Conservation (phyloP, 495 filamentous ascomycete genomes). For the Tuber melanosporum region DNA sequence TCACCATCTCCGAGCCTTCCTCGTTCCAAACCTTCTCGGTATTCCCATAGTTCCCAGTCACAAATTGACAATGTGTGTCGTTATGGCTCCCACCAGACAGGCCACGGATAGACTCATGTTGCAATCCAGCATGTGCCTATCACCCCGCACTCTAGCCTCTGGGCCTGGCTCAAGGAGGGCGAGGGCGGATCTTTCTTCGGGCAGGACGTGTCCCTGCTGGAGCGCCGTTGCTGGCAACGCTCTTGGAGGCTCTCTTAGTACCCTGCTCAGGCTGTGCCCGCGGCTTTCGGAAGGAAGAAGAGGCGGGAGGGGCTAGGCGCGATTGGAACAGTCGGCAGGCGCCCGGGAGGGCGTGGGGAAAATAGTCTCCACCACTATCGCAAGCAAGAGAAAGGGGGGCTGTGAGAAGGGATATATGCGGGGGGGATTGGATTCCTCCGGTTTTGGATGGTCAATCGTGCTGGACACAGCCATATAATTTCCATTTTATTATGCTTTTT, state of each 20-base stretch:
- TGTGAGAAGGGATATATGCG: no score
- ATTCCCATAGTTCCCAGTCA: not conserved
- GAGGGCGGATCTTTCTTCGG: not conserved
- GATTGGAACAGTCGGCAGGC: not conserved
- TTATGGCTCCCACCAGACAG: not conserved
- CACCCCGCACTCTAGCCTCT: not conserved
- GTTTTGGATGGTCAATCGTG: no score
- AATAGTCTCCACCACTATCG: not conserved
- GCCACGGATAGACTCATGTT: not conserved
- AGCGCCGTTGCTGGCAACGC: not conserved
- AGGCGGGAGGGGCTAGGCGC: not conserved
- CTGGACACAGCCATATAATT: no score
- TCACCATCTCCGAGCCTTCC: not conserved
- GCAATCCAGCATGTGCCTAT: not conserved
- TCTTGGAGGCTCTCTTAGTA: not conserved
- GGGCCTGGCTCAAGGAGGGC: not conserved
- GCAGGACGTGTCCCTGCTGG: not conserved
- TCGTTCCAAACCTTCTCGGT: not conserved
- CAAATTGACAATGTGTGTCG: not conserved
- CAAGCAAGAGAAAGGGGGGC: no score
- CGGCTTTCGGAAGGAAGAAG: not conserved
- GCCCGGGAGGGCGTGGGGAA: no score
- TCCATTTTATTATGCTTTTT: no score
- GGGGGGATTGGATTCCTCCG: no score
- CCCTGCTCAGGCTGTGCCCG: not conserved